Evolutionary conservation across 192 early-diverging fungal genomes (phyloP).

Genomic region (Powellomyces hirtus): DNA sequence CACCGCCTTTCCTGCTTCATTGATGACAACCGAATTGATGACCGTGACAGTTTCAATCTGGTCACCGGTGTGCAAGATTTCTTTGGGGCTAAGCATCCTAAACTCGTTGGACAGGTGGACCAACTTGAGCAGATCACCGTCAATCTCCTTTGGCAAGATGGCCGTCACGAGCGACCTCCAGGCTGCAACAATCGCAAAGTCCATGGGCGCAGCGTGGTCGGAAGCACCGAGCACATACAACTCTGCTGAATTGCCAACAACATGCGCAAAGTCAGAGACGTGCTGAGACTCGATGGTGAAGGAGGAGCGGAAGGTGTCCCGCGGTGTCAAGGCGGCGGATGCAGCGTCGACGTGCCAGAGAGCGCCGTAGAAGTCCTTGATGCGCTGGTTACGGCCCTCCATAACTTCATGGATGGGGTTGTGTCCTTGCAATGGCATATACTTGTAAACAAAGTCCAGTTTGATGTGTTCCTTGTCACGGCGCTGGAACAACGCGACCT

Average conservation of each 20-base stretch:
- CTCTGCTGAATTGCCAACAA: constrained; percentile 71
- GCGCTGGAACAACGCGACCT: constrained; percentile 67
- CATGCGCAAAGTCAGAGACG: constrained; percentile 73
- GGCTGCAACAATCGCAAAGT: constrained; percentile 91
- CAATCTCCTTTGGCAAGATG: constrained; percentile 88
- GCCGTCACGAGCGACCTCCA: constrained; percentile 89
- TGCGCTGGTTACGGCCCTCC: constrained; percentile 78
- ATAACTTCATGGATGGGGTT: constrained; percentile 87
- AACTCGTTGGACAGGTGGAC: constrained; percentile 95
- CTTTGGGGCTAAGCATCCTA: constrained; percentile 73
- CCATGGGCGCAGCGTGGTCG: constrained; percentile 69
- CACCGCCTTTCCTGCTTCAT: constrained; percentile 87
- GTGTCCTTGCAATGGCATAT: constrained; percentile 72
- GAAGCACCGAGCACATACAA: constrained; percentile 31
- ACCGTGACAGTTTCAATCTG: constrained; percentile 77
- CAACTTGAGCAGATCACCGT: constrained; percentile 87
- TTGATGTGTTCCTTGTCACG: constrained; percentile 63
- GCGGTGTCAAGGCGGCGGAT: constrained; percentile 54
- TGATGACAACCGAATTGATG: constrained; percentile 84
- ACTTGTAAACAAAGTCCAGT: constrained; percentile 77
- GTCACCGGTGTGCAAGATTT: constrained; percentile 77
- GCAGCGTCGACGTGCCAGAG: constrained; percentile 66
- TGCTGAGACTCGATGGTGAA: constrained; percentile 61
- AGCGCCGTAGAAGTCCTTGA: constrained; percentile 82
- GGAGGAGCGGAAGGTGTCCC: constrained; percentile 64